These are phyloP conservation scores for Oligophagozyma castellii DNA, from an alignment of 1,139 yeast species.

Conservation along the genomic window DNA sequence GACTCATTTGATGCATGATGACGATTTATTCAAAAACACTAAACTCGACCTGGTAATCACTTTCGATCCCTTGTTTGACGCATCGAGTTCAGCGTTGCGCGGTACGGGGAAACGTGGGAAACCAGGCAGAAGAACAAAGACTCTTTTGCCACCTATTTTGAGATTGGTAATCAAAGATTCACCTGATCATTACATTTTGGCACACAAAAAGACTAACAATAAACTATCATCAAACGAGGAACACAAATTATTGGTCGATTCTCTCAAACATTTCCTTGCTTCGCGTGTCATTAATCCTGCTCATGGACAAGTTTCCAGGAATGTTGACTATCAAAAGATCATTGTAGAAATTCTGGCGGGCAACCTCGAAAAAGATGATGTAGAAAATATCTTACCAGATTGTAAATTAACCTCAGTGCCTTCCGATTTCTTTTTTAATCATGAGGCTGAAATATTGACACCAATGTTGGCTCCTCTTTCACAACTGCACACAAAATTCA, in stretches of 20 bases:
- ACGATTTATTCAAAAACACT: slow-evolving; percentile 21
- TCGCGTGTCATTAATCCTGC: background rate
- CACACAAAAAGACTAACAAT: background rate
- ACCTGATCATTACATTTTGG: slow-evolving; percentile 26
- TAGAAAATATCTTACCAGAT: slow-evolving; percentile 8
- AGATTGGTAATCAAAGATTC: slow-evolving; percentile 31
- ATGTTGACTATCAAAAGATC: background rate
- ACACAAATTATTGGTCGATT: slow-evolving; percentile 7
- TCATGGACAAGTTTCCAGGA: background rate
- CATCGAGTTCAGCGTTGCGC: slow-evolving; percentile 22
- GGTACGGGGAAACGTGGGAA: slow-evolving; percentile 17
- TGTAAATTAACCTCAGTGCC: slow-evolving; percentile 6
- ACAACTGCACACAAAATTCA: slow-evolving; percentile 5
- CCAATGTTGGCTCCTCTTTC: slow-evolving; percentile 8
- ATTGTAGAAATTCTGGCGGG: slow-evolving; percentile 2
- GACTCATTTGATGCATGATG: slow-evolving; percentile 26
- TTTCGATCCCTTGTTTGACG: slow-evolving; percentile 42
- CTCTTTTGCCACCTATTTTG: slow-evolving; percentile 26
- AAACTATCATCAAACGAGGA: background rate
- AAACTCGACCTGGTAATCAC: slow-evolving; percentile 38
- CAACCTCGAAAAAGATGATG: no score
- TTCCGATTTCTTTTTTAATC: no score
- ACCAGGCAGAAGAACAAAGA: slow-evolving; percentile 3
- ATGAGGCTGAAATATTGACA: slow-evolving; percentile 6
- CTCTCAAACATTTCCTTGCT: slow-evolving; percentile 16